These are phyloP conservation scores for Davidsoniella australis DNA, from an alignment of 2,329 filamentous ascomycete species.

Conservation along the genomic window DNA sequence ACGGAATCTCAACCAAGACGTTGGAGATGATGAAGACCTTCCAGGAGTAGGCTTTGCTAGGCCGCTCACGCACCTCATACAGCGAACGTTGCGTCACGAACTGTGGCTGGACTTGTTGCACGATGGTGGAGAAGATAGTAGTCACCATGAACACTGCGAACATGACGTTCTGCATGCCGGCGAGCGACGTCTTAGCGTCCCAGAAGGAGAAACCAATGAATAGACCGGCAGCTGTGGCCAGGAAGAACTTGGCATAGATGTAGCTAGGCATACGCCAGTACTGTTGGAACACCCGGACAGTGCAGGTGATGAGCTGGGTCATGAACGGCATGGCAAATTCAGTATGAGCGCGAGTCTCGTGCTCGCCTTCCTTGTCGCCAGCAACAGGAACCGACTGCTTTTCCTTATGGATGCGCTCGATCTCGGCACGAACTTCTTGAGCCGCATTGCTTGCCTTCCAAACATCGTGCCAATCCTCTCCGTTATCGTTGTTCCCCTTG, in stretches of 20 bases:
- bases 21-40: slow-evolving; percentile 55
- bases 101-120: slow-evolving; percentile 57
- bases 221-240: slow-evolving; percentile 42
- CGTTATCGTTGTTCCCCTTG: slow-evolving; percentile 22
- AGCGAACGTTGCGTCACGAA: slow-evolving; percentile 58
- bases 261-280: slow-evolving; percentile 71
- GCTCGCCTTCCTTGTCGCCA: slow-evolving; percentile 12
- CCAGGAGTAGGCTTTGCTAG: slow-evolving; percentile 61
- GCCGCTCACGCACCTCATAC: slow-evolving; percentile 63
- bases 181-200: slow-evolving; percentile 32
- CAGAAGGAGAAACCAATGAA: slow-evolving; percentile 67
- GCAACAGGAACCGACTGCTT: slow-evolving; percentile 18
- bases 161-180: slow-evolving; percentile 59
- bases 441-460: slow-evolving; percentile 42
- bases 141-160: slow-evolving; percentile 61
- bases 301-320: slow-evolving; percentile 47
- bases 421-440: slow-evolving; percentile 37
- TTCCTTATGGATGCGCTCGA: slow-evolving; percentile 43
- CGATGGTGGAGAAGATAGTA: slow-evolving; percentile 55
- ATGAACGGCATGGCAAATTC: slow-evolving; percentile 67
- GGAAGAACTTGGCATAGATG: slow-evolving; percentile 53
- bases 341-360: slow-evolving; percentile 22
- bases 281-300: slow-evolving; percentile 56
- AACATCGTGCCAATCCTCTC: slow-evolving; percentile 47
- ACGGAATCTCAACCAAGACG: slow-evolving; percentile 55